phyloP scores from a whole-genome alignment of 345 rosid species.

The Aurinia saxatilis region DNA sequence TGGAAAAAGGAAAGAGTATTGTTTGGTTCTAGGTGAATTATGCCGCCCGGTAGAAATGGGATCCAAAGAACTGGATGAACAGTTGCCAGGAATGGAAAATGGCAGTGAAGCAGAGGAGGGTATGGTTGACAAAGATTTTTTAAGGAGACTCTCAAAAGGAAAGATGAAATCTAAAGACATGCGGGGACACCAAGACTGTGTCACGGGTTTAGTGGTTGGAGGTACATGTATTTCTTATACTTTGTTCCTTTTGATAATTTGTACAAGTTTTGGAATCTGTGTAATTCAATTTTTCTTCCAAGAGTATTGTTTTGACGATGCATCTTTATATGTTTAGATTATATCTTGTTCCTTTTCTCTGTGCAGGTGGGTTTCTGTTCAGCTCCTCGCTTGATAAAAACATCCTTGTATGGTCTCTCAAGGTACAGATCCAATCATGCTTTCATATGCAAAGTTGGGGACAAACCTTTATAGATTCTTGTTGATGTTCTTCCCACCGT shows the following conservation, averaged over 20 bases:
- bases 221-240: conserved; percentile 37
- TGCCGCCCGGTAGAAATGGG: conserved; percentile 26
- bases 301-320: not conserved
- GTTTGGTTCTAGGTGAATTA: conserved; percentile 54
- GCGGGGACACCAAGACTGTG: conserved; percentile 66
- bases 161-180: conserved; percentile 48
- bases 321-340: conserved; percentile 10
- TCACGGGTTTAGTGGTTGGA: conserved; percentile 76
- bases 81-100: conserved; percentile 17
- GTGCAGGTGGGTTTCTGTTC: conserved; percentile 69
- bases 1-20: conserved; percentile 28
- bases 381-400: conserved; percentile 84
- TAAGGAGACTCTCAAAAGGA: conserved; percentile 40
- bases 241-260: not conserved
- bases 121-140: conserved; percentile 32
- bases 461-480: not conserved
- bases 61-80: conserved; percentile 22
- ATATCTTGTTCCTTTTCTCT: conserved; percentile 18
- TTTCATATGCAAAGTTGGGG: not conserved
- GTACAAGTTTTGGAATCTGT: not conserved
- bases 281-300: not conserved
- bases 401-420: conserved; percentile 75
- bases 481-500: not conserved
- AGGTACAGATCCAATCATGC: conserved; percentile 39
- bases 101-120: conserved; percentile 25